Evolutionary conservation across 2,329 filamentous ascomycete species (phyloP), one percentile per base, ranked within the genome.

Genomic region (Magnaporthiopsis incrustans): DNA sequence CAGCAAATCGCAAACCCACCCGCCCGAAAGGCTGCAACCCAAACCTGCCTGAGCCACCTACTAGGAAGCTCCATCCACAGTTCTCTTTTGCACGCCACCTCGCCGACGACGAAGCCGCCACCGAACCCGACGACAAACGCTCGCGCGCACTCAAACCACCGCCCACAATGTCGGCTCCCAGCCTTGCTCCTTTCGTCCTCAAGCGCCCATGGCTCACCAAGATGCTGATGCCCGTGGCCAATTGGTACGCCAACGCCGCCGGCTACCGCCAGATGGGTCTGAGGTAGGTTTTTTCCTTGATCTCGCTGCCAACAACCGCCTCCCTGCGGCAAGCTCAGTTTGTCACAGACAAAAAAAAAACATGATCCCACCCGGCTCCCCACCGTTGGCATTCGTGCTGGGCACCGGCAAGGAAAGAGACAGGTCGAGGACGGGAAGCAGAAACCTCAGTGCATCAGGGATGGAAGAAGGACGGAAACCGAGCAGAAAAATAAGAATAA

Each of bases 221-320:
- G 72, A 83, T 89, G 80, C 80, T 98, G 78, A 86, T 82, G 82
- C 95, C 95, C 70, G 76, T 97, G 69, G 86, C 93, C 78, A 85
- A 87, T 74, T 97, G 92, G 92, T 98, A 98, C 82, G 80, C 81
- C 79, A 89, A 94, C 76, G 89, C 92, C 72, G 85, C 93, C 72
- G 94, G 61, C 58, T 68, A 70, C 66, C 69, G 69, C 62, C 68
- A 66, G 65, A 66, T 66, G 53, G 38, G 57, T 33, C 60, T 63
- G 35, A 62, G 35, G 60, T 62, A 56, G 50, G 60, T 57, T 18
- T 61, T 57, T 30, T n/a, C 30, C 22, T 22, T 57, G 6, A 22
- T 18, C 26, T 50, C 26, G n/a, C 12, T 44, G 7, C 12, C 27
- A 33, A 57, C 18, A 22, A 4, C 38, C 35, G 7, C 15, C 59